phyloP scores from a whole-genome alignment of 164 flowering plant species.

The Litsea cubeba region DNA sequence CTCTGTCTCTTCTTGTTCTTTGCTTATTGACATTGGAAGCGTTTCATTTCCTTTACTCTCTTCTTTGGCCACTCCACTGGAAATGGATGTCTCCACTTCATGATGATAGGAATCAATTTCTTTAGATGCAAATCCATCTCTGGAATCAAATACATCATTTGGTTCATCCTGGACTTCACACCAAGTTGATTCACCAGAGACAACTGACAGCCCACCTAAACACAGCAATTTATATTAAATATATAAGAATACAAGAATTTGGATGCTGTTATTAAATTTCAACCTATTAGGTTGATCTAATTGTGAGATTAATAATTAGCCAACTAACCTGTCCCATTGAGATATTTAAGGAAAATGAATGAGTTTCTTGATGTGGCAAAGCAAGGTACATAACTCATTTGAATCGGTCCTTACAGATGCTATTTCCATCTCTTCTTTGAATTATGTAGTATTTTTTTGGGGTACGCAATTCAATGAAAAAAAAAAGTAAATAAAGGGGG shows the following conservation, averaged over 20 bases:
- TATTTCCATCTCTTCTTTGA: not conserved
- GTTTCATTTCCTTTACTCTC: conserved; percentile 17
- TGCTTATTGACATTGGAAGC: not conserved
- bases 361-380: not conserved
- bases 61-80: conserved; percentile 13
- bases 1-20: conserved; percentile 25
- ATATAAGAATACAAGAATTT: not conserved
- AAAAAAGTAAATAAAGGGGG: too few relatives aligned
- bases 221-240: not conserved
- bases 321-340: too few relatives aligned
- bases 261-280: not conserved
- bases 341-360: not conserved
- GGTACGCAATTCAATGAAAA: not conserved
- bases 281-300: not conserved
- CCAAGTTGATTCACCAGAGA: conserved; percentile 29
- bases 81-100: conserved; percentile 12
- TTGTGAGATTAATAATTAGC: not conserved
- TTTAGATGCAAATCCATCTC: conserved; percentile 9
- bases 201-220: conserved; percentile 34
- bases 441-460: too few relatives aligned
- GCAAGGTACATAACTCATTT: not conserved
- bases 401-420: not conserved
- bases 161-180: conserved; percentile 28
- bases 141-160: conserved; percentile 13
- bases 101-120: conserved; percentile 16